phyloP scores from a whole-genome alignment of 2,329 filamentous ascomycete species.

The Arachnopeziza araneosa region DNA sequence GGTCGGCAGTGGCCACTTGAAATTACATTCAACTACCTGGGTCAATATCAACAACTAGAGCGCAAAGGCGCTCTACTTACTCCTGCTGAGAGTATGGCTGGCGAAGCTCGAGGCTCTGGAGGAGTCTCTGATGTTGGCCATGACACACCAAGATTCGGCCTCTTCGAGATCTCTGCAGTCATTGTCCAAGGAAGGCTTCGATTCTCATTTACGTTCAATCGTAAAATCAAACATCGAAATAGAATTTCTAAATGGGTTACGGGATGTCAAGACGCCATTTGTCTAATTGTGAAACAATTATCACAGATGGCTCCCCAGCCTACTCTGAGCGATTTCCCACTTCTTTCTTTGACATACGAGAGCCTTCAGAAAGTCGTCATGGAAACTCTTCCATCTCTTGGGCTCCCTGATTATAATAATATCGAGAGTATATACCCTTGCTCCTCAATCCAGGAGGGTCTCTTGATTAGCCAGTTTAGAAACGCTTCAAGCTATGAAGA shows the following conservation, averaged over 20 bases:
- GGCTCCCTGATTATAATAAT: not conserved
- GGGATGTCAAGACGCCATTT: not conserved
- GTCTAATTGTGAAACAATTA: not conserved
- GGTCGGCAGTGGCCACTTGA: conserved; percentile 3
- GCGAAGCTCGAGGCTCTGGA: not conserved
- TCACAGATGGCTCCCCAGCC: not conserved
- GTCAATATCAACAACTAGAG: not conserved
- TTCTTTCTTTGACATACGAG: not conserved
- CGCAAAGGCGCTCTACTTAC: not conserved
- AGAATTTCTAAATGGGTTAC: not conserved
- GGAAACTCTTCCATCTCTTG: not conserved
- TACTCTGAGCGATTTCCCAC: conserved; percentile 12
- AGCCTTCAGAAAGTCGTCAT: not conserved
- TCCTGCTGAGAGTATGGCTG: not conserved
- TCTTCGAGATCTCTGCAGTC: not conserved
- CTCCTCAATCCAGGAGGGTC: not conserved
- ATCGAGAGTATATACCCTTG: conserved; percentile 1
- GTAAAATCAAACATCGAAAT: not conserved
- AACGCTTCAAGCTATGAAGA: not conserved
- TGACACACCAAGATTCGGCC: not conserved
- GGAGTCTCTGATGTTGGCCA: not conserved
- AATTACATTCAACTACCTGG: not conserved
- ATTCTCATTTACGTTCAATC: not conserved
- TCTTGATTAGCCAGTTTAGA: not conserved
- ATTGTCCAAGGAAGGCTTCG: not conserved